These are phyloP conservation scores for Thelephora ganbajun DNA, from an alignment of 768 basidiomycete species.

Conservation along the genomic window DNA sequence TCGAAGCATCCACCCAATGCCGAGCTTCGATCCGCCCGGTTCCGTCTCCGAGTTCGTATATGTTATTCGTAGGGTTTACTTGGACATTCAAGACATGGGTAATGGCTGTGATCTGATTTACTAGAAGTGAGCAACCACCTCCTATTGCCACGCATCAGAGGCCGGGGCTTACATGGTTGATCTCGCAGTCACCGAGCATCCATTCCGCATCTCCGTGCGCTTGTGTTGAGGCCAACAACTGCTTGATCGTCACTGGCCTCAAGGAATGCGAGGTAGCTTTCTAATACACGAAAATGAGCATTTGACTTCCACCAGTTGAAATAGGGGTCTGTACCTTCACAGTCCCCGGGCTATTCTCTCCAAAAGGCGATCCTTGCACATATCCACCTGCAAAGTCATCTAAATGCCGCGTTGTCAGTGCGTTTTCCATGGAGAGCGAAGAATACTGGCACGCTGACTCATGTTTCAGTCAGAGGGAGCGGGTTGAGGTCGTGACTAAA, in stretches of 20 bases:
- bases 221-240: constrained; percentile 66
- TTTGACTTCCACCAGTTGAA: constrained; percentile 1
- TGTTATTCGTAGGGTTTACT: constrained; percentile 64
- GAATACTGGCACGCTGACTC: constrained; percentile 26
- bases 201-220: constrained; percentile 83
- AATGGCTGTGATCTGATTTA: constrained; percentile 51
- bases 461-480: constrained; percentile 13
- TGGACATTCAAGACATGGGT: constrained; percentile 59
- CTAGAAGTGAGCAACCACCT: background rate
- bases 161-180: constrained; percentile 51
- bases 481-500: background rate
- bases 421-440: constrained; percentile 6
- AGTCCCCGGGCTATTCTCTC: constrained; percentile 39
- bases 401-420: constrained; percentile 27
- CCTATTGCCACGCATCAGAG: constrained; percentile 4
- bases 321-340: constrained; percentile 20
- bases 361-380: constrained; percentile 45
- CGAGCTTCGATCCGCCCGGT: constrained; percentile 67
- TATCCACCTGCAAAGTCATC: constrained; percentile 32
- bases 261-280: constrained; percentile 30
- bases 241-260: constrained; percentile 67
- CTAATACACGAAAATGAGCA: constrained; percentile 14
- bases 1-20: constrained; percentile 65
- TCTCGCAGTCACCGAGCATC: constrained; percentile 64
- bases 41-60: constrained; percentile 77